phyloP scores from a whole-genome alignment of 495 filamentous ascomycete species.

The Hypoxylon fragiforme region DNA sequence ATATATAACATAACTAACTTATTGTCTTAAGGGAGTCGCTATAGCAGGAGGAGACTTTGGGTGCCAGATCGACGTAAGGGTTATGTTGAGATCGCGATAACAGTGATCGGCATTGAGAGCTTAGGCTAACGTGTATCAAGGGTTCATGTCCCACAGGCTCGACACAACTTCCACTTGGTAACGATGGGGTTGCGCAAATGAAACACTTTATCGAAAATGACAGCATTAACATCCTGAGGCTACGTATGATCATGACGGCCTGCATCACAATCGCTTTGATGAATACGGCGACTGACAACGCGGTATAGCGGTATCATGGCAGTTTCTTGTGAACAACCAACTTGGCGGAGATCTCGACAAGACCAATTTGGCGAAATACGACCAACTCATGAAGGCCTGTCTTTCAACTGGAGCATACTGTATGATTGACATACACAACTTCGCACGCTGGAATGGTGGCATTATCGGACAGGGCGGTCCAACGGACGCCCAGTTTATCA shows the following conservation, averaged over 20 bases:
- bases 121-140: conserved; percentile 25
- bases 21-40: conserved; percentile 40
- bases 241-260: conserved; percentile 43
- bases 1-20: conserved; percentile 4
- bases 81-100: background rate
- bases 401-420: conserved; percentile 58
- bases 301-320: conserved; percentile 52
- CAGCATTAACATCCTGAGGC: conserved; percentile 55
- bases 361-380: conserved; percentile 56
- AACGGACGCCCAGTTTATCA: conserved; percentile 57
- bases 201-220: conserved; percentile 54
- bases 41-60: conserved; percentile 57
- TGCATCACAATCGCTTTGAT: background rate
- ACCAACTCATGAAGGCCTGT: conserved; percentile 61
- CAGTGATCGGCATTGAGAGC: background rate
- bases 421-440: conserved; percentile 59
- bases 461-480: conserved; percentile 64
- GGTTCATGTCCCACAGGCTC: conserved; percentile 40
- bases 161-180: conserved; percentile 41
- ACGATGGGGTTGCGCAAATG: conserved; percentile 53
- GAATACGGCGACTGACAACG: background rate
- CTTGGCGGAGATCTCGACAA: conserved; percentile 48
- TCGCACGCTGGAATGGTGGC: conserved; percentile 60
- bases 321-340: conserved; percentile 53
- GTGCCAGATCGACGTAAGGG: conserved; percentile 51